Evolutionary conservation across 140 eudicot genomes (phyloP).

Genomic region (Flaveria floridana): DNA sequence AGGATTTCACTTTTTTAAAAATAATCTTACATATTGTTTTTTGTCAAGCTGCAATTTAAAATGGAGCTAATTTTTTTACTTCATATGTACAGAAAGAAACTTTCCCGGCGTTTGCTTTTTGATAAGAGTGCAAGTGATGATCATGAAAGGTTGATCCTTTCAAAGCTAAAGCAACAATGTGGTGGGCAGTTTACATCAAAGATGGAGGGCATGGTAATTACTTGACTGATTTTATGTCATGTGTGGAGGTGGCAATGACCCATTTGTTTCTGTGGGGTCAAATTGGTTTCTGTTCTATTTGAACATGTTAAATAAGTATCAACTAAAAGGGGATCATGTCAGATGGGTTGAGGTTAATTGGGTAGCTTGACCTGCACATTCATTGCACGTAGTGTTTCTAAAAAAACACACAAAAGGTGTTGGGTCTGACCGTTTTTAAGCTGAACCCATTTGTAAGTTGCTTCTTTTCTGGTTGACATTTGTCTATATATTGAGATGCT

Average conservation of each 20-base stretch:
- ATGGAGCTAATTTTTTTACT: not conserved
- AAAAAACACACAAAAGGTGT: not conserved
- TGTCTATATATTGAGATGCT: not conserved
- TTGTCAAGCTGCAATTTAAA: not conserved
- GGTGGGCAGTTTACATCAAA: slow-evolving; percentile 83
- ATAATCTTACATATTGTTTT: not conserved
- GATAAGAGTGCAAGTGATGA: slow-evolving; percentile 81
- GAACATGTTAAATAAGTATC: not conserved
- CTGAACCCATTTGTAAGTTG: not conserved
- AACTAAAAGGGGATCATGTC: not conserved
- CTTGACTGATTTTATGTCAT: not conserved
- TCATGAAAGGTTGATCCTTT: slow-evolving; percentile 66
- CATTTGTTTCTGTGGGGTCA: not conserved
- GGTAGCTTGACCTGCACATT: not conserved
- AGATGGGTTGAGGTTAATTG: not conserved
- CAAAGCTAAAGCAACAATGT: slow-evolving; percentile 78
- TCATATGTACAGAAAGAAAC: slow-evolving; percentile 48
- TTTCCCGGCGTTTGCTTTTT: slow-evolving; percentile 68
- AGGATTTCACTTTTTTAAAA: not conserved
- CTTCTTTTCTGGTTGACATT: not conserved
- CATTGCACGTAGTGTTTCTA: not conserved
- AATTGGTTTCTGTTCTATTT: not conserved
- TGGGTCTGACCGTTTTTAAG: not conserved
- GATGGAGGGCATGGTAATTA: slow-evolving; percentile 84
- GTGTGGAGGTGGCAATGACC: not conserved